Evolutionary conservation across 1,284 basidiomycete species (phyloP), one percentile per base, ranked within the genome.

Genomic region (Phlebopus sp.): DNA sequence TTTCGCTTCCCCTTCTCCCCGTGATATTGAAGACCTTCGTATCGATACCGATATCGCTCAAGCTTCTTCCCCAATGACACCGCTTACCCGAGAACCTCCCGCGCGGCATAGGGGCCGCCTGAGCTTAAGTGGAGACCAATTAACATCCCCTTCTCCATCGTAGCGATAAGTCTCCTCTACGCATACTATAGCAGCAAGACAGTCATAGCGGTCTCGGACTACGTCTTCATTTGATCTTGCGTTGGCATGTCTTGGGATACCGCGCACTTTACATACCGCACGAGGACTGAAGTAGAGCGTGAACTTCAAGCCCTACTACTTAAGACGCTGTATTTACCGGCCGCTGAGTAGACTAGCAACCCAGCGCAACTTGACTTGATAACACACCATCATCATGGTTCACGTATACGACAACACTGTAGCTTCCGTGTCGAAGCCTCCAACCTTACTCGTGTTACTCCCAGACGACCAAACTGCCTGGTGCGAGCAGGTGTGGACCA

Each of bases 61-160:
- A 36, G 59, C 74, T 34, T 76, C 71, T 49, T 70, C 71, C 13
- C 75, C 76, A 44, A 59, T 75, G 23, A 81, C 82, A 9, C 81
- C 80, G 10, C 69, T 88, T 37, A 87, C 86, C n/a, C 73, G 79
- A 48, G 82, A 79, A 55, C 80, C 80, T 18, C 85, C 84, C 38
- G 68, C 68, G 31, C 74, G 81, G 53, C 75, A 70, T 52, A 82
- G 79, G 64, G 76, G 76, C 34, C 71, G 79, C 56, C 66, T 69
- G 48, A 83, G 79, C 56, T 58, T 75, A 50, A 73, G 69, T 13
- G 74, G 34, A 21, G 63, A 64, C 32, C 62, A 66, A 34, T 48
- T 65, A 15, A 39, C 46, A 38, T 49, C 56, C 37, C 50, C 64
- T 32, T 46, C 52, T 32, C 55, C 60, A 21, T 39, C 30, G 15